These are phyloP conservation scores for Eutrema japonicum DNA, from an alignment of 345 rosid species.

Conservation along the genomic window DNA sequence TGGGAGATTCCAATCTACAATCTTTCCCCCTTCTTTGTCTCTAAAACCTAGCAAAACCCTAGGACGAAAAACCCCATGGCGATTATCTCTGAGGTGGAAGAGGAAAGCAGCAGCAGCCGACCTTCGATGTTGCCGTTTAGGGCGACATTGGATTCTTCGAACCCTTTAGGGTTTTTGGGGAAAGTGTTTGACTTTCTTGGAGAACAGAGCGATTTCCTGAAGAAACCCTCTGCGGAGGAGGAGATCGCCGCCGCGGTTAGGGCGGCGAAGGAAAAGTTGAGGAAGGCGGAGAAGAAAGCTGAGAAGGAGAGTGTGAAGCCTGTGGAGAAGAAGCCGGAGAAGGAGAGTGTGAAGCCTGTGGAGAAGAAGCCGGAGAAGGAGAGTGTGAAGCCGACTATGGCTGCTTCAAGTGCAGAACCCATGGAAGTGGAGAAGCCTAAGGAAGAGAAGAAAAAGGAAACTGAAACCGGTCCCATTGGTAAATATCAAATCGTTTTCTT, in stretches of 20 bases:
- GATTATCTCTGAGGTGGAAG: conserved; percentile 79
- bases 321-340: conserved; percentile 38
- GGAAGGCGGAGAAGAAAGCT: conserved; percentile 44
- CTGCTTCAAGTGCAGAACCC: conserved; percentile 35
- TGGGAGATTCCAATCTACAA: not conserved
- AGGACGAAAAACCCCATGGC: conserved; percentile 54
- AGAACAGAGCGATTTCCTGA: conserved; percentile 69
- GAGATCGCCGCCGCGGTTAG: conserved; percentile 62
- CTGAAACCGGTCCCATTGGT: conserved; percentile 51
- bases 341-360: conserved; percentile 37
- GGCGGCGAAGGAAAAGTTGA: conserved; percentile 59
- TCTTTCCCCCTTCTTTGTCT: conserved; percentile 6
- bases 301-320: conserved; percentile 42
- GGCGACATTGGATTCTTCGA: conserved; percentile 62
- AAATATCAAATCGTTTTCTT: not conserved
- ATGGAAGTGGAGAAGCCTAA: conserved; percentile 48
- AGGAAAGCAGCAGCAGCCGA: conserved; percentile 55
- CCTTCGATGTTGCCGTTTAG: conserved; percentile 48
- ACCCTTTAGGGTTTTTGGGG: conserved; percentile 72
- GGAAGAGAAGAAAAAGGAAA: conserved; percentile 46
- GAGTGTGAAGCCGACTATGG: conserved; percentile 35
- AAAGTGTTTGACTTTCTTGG: conserved; percentile 70
- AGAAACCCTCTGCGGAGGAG: conserved; percentile 60
- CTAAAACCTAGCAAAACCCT: conserved; percentile 24
- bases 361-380: conserved; percentile 38